phyloP scores from a whole-genome alignment of 345 rosid genomes.

The Excoecaria cochinchinensis region DNA sequence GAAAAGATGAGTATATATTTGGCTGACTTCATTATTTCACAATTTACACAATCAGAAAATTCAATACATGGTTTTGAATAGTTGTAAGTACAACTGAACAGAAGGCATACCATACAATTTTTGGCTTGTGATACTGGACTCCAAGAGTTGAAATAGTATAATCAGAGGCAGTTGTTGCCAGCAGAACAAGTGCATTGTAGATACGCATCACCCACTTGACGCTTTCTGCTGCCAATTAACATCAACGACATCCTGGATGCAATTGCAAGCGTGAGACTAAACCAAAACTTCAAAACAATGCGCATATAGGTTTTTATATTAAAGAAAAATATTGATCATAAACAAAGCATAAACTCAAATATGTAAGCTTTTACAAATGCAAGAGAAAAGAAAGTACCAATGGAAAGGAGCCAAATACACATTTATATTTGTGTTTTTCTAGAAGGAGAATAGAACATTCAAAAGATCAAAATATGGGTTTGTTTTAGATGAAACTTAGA shows the following conservation, averaged over 20 bases:
- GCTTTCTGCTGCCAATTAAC: neutral
- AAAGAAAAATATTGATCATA: neutral
- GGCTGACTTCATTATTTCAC: neutral
- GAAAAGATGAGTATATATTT: neutral
- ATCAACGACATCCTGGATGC: slow-evolving; percentile 7
- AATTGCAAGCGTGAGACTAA: neutral
- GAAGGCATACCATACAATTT: slow-evolving; percentile 27
- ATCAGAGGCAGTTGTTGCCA: slow-evolving; percentile 41
- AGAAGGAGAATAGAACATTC: neutral
- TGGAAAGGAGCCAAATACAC: neutral
- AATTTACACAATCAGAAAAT: neutral
- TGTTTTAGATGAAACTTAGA: neutral
- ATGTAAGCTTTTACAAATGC: neutral
- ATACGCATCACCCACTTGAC: slow-evolving; percentile 31
- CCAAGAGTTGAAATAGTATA: slow-evolving; percentile 36
- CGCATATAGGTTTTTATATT: too few species aligned
- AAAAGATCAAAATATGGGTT: neutral
- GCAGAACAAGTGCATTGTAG: slow-evolving; percentile 39
- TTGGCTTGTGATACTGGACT: slow-evolving; percentile 19
- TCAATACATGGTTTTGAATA: neutral
- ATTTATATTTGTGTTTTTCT: neutral
- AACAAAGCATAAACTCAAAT: neutral
- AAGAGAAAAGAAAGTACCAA: neutral
- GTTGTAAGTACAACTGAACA: neutral
- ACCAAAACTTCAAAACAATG: too few species aligned